Evolutionary conservation across 1,139 yeast species (phyloP).

Genomic region (Candida tetrigidarum): DNA sequence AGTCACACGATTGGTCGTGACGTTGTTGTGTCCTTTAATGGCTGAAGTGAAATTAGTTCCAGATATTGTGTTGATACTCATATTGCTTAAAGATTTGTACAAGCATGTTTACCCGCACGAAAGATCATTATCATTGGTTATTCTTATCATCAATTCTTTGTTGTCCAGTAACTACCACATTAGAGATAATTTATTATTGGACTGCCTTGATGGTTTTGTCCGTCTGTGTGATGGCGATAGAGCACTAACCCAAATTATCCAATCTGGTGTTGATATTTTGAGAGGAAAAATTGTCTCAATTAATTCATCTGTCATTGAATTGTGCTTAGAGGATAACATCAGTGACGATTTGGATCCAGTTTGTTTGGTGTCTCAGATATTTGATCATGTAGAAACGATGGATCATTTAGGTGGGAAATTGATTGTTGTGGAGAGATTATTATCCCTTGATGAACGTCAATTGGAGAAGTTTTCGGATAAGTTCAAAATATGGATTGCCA

Average conservation of each 20-base stretch:
- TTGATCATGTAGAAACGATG: conserved; percentile 15
- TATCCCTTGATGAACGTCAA: conserved; percentile 15
- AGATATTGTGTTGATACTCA: conserved; percentile 11
- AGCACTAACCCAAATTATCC: conserved; percentile 18
- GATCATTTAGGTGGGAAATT: conserved; percentile 15
- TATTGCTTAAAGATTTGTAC: conserved; percentile 8
- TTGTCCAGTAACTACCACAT: conserved; percentile 11
- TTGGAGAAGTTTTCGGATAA: conserved; percentile 16
- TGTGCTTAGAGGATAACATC: conserved; percentile 21
- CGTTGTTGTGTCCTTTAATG: conserved; percentile 24
- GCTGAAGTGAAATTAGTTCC: neutral
- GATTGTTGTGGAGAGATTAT: conserved; percentile 26
- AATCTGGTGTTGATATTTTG: conserved; percentile 18
- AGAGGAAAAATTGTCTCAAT: conserved; percentile 11
- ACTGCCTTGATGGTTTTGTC: conserved; percentile 16
- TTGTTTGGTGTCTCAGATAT: conserved; percentile 24
- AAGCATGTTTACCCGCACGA: conserved; percentile 12
- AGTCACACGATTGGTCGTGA: conserved; percentile 26
- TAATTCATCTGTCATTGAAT: conserved; percentile 21
- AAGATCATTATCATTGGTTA: conserved; percentile 16
- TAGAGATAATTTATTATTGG: conserved; percentile 4
- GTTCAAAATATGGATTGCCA: conserved; percentile 45
- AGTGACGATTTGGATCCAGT: conserved; percentile 10
- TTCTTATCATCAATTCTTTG: conserved; percentile 18
- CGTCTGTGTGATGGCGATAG: conserved; percentile 8